These are phyloP conservation scores for Fomitopsis betulina DNA, from an alignment of 1,284 basidiomycete species.

Conservation along the genomic window DNA sequence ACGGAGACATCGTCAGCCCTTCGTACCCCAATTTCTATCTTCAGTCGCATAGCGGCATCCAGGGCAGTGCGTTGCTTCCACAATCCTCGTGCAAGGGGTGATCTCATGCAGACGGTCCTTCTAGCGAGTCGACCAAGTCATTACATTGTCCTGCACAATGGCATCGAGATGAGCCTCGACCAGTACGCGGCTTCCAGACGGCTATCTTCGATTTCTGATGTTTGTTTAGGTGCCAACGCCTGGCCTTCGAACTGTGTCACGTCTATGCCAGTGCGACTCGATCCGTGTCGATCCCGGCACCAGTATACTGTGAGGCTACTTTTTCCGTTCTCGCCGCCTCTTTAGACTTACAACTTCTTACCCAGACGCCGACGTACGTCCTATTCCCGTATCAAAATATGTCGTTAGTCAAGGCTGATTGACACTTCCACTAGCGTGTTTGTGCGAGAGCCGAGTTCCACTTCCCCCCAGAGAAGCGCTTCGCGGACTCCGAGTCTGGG, in stretches of 20 bases:
- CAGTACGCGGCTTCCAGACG: slow-evolving; percentile 25
- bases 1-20: slow-evolving; percentile 38
- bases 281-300: slow-evolving; percentile 63
- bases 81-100: not conserved
- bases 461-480: slow-evolving; percentile 31
- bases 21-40: slow-evolving; percentile 53
- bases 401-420: not conserved
- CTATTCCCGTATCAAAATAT: not conserved
- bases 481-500: slow-evolving; percentile 26
- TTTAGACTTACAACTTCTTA: not conserved
- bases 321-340: not conserved
- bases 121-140: slow-evolving; percentile 49
- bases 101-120: not conserved
- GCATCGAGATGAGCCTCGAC: slow-evolving; percentile 31
- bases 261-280: slow-evolving; percentile 54
- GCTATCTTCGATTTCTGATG: not conserved
- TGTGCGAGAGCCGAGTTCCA: slow-evolving; percentile 47
- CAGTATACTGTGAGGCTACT: slow-evolving; percentile 54
- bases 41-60: slow-evolving; percentile 43
- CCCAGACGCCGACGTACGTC: slow-evolving; percentile 50
- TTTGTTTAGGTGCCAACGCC: slow-evolving; percentile 40
- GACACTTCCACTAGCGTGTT: slow-evolving; percentile 35
- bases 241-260: slow-evolving; percentile 53
- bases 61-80: slow-evolving; percentile 25
- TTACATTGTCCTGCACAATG: slow-evolving; percentile 56